A percentile compares a stretch with the other conserved stretches of the same genome.
phyloP scores from a whole-genome alignment of 1,139 yeast genomes.

The Candida neerlandica region DNA sequence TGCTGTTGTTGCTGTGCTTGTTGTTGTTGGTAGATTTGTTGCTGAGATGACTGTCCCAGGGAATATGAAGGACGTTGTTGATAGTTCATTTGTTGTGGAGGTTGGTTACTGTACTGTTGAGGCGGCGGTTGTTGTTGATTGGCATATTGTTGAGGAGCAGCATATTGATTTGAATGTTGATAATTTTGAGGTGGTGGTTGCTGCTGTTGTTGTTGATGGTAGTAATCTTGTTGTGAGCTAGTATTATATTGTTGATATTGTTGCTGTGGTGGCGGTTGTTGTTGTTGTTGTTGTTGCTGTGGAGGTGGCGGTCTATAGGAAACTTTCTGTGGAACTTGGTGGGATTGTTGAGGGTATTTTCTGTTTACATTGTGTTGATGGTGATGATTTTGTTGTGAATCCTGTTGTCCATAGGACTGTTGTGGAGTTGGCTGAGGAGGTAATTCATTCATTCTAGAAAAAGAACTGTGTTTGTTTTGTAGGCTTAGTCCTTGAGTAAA shows the following conservation, averaged over 20 bases:
- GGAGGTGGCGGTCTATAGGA: constrained; percentile 12
- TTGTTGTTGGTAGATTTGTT: constrained; percentile 16
- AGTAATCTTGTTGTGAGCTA: constrained; percentile 2
- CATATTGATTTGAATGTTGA: constrained; percentile 17
- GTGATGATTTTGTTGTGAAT: constrained; percentile 4
- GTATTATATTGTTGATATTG: constrained; percentile 6
- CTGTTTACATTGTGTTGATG: constrained; percentile 14
- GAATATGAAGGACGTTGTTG: constrained; percentile 19
- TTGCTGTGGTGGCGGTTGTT: constrained; percentile 15
- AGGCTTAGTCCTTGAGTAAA: constrained; percentile 1
- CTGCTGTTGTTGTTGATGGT: constrained; percentile 19
- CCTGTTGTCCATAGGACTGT: constrained; percentile 36
- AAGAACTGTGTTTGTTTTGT: neutral
- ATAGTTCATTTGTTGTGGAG: constrained; percentile 17
- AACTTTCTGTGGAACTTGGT: constrained; percentile 14
- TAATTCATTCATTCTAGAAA: constrained; percentile 36
- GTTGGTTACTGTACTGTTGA: constrained; percentile 18
- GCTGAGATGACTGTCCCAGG: constrained; percentile 18
- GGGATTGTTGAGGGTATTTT: constrained; percentile 18
- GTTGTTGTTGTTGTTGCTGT: constrained; percentile 25
- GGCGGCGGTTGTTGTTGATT: constrained; percentile 6
- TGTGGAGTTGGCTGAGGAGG: constrained; percentile 53
- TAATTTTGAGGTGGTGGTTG: constrained; percentile 16
- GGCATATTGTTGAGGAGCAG: neutral
- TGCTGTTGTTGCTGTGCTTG: constrained; percentile 7